Base-by-base conservation (phyloP, 768 basidiomycete species). In the Gelatoporia subvermispora region DNA sequence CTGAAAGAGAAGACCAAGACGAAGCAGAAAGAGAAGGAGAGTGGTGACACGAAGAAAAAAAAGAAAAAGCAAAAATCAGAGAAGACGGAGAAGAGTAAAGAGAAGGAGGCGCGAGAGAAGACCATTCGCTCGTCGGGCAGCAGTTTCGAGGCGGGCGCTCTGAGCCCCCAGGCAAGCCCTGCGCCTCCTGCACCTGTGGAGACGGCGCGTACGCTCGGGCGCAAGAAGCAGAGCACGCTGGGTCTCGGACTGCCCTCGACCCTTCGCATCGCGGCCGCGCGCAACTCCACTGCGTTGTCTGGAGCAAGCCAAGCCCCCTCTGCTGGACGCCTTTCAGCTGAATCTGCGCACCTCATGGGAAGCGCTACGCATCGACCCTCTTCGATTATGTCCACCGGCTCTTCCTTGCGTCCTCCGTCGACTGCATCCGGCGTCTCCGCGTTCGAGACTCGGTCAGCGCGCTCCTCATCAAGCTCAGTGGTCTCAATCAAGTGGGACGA, bases 81-180 rank as follows among this genome's bases (percentile, higher is more conserved):
- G 15, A 63, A 68, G 8, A 59, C 64, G 25, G 70, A 63, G 52
- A 53, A 51, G 35, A 52, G 52, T 17, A 50, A 55, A 41, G 56
- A 56, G 37, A 61, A 58, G 45, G 65, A 68, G 52, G 55, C 56
- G 54, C 55, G 50, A 28, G 68, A 66, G 20, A 56, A 34, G 34
- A 54, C 69, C 8, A 45, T 55, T 22, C 74, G 79, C 18, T 65
- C 70, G 52, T 84, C 83, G 2, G 72, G 76, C 2, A 80, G 80
- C 61, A 81, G 78, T 57, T 88, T 87, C 56, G 86, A 88, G 60
- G 76, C 77, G 0, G 85, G 85, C n/a, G 66, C 71, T 3, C 70
- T 78, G 53, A 75, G 68, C 44, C 65, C 69, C 8, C 59, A 54
- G 41, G 48, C 47, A 18, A 56, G 50, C 49, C 51, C 60, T 35